Evolutionary conservation across 805 yeast genomes (phyloP), one percentile per base, ranked within the genome.

Genomic region (Blastobotrys americana): DNA sequence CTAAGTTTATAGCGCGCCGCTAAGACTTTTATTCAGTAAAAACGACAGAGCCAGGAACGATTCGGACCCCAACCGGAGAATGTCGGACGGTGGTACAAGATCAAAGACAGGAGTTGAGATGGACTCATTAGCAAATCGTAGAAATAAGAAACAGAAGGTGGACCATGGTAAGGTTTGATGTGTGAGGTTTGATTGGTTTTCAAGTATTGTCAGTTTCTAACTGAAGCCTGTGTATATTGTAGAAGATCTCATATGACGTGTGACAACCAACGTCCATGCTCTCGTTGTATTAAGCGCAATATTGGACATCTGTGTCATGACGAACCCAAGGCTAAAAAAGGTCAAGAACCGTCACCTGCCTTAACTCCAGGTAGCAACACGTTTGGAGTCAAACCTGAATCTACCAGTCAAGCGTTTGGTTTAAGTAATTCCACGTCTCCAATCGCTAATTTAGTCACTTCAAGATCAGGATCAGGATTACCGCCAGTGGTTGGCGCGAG

Each of bases 211-310:
- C 17, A 25, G 31, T 25, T 8, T 13, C 13, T 8, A 25, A 8
- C 13, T 8, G 18, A 21, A 43, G 95, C 97, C 0, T 89, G 97
- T 65, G 83, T 89, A 1, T 89, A 84, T 58, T 89, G 97, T 60
- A 76, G 96, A 34, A 70, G 97, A 44, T 85, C 96, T 0, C 97
- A 89, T 61, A 85, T 89, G 89, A 84, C 87, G 23, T 89, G 97
- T 65, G 95, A 88, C 61, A 82, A 80, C 35, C 68, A 55, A 79
- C 72, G 66, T 50, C 81, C 93, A 4, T 85, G 95, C 57, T 75
- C 79, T 41, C 70, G 96, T 36, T 89, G 97, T 64, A 71, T 89
- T 6, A 85, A 84, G 62, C 70, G 97, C 53, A 84, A 84, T 34
- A 90, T 89, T 39, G 89, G 93, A 3, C 95, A 88, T 63, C 64